These are phyloP conservation scores for Hsuehochloa calcarea DNA, from an alignment of 176 grass and related monocot genomes.

Conservation along the genomic window DNA sequence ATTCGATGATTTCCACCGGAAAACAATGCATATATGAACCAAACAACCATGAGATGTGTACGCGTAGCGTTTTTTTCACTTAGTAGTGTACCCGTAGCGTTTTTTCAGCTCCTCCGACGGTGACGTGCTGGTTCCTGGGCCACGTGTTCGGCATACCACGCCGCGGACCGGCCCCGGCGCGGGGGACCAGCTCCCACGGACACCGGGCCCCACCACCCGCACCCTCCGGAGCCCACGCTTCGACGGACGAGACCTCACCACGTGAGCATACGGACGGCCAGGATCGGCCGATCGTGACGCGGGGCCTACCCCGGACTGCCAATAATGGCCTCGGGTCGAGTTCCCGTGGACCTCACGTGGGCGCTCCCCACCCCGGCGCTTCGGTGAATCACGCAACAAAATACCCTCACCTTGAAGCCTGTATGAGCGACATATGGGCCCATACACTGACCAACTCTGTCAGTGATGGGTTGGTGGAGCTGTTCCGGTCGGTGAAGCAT, in stretches of 20 bases:
- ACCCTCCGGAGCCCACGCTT: not conserved
- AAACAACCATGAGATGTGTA: not conserved
- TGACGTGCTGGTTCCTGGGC: not conserved
- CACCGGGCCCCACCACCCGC: not conserved
- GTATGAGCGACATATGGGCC: not conserved
- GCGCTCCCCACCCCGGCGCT: not conserved
- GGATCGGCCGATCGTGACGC: not conserved
- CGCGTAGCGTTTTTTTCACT: not conserved
- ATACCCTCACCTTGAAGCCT: fast-evolving
- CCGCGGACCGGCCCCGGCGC: too few species aligned
- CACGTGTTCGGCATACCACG: not conserved
- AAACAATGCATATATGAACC: too few species aligned
- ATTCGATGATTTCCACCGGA: too few species aligned
- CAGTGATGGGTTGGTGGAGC: not conserved
- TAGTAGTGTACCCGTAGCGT: too few species aligned
- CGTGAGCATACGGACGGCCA: not conserved
- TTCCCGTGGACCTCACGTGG: not conserved
- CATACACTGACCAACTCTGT: not conserved
- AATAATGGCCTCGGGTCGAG: not conserved
- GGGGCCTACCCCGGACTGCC: not conserved
- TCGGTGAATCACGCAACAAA: too few species aligned
- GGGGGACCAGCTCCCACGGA: not conserved
- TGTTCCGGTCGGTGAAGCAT: not conserved
- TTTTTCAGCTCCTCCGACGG: not conserved
- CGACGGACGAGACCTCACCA: not conserved